A percentile compares a stretch with the other conserved stretches of the same genome.
Evolutionary conservation across 2,329 filamentous ascomycete genomes (phyloP).

Genomic region (Cadophora sp.): DNA sequence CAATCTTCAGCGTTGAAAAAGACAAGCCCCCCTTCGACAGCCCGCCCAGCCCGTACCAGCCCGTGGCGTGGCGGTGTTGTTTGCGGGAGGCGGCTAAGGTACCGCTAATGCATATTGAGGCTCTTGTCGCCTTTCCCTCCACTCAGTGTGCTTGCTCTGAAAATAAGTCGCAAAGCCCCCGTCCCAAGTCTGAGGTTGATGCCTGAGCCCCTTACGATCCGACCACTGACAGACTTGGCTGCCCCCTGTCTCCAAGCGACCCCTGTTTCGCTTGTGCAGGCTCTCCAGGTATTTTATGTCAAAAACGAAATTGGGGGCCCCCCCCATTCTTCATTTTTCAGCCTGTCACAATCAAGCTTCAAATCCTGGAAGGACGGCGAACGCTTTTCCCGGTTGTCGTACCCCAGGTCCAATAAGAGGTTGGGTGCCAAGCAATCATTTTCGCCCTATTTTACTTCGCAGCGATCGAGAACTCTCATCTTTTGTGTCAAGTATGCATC

Average conservation of each 20-base stretch:
- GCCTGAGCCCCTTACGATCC: not conserved
- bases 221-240: conserved; percentile 5
- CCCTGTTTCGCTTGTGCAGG: conserved; percentile 1
- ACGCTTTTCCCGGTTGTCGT: not conserved
- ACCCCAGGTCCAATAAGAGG: not conserved
- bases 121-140: conserved; percentile 3
- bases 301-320: not conserved
- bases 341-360: conserved; percentile 4
- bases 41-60: not conserved
- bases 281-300: conserved; percentile 8
- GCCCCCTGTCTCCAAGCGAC: not conserved
- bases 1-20: conserved; percentile 11
- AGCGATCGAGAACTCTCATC: not conserved
- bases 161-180: conserved; percentile 15
- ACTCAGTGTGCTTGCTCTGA: conserved; percentile 3
- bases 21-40: not conserved
- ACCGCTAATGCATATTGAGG: conserved; percentile 11
- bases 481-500: not conserved
- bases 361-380: not conserved
- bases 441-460: not conserved
- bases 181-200: not conserved
- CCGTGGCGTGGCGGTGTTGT: not conserved
- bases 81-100: conserved; percentile 1
- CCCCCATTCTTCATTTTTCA: not conserved
- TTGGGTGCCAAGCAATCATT: too few relatives aligned